These are phyloP conservation scores for Colletotrichum sp. DNA, from an alignment of 2,329 filamentous ascomycete species.

Conservation along the genomic window DNA sequence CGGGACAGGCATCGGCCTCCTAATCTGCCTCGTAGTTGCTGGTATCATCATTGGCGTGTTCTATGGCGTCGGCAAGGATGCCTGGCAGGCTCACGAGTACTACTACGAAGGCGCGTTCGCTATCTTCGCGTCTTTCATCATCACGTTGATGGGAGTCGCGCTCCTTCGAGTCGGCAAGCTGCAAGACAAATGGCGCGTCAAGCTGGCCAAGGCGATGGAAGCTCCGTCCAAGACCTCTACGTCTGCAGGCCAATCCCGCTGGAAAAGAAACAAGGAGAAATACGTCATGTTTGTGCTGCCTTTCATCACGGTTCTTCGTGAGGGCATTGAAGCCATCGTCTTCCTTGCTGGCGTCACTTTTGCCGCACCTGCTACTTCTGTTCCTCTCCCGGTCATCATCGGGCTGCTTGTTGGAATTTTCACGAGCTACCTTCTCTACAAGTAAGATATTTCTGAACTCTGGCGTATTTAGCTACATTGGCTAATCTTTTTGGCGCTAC, in stretches of 20 bases:
- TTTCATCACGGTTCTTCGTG: constrained; percentile 83
- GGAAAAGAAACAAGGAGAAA: constrained; percentile 71
- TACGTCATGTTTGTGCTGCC: constrained; percentile 88
- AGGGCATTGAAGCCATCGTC: constrained; percentile 85
- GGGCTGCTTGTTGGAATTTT: constrained; percentile 71
- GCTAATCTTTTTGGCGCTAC: background rate
- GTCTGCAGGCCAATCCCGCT: constrained; percentile 33
- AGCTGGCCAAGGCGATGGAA: constrained; percentile 73
- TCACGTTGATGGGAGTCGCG: constrained; percentile 80
- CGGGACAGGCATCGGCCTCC: constrained; percentile 62
- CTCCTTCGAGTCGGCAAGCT: constrained; percentile 83
- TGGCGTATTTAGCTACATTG: background rate
- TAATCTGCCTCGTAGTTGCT: constrained; percentile 67
- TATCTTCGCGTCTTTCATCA: constrained; percentile 79
- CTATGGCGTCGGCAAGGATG: constrained; percentile 70
- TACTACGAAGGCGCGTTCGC: constrained; percentile 84
- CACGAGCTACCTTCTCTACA: constrained; percentile 80
- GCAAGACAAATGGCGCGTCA: constrained; percentile 86
- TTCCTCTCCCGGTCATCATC: constrained; percentile 79
- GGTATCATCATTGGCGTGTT: constrained; percentile 72
- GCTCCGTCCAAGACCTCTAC: background rate
- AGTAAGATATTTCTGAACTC: constrained; percentile 53
- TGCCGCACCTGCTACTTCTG: constrained; percentile 73
- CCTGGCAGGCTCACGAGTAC: constrained; percentile 72
- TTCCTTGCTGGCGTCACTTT: constrained; percentile 90